Base-by-base conservation (phyloP, 345 rosid genomes). In the Eucalyptus pauciflora region DNA sequence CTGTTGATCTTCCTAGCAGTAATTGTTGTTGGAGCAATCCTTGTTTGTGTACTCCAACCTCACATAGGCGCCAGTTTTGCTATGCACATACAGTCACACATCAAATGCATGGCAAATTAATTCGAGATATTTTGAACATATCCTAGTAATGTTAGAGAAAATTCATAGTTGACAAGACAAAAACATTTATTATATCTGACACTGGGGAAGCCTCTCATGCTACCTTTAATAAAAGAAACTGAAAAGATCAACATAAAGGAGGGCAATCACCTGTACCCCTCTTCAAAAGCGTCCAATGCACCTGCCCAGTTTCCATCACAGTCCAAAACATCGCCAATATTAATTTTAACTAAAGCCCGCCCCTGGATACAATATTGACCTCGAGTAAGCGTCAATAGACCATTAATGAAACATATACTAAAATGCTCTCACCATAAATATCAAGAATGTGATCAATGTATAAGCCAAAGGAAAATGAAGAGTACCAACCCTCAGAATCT, bases 311-410 rank as follows among this genome's bases (percentile, higher is more conserved):
- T 94, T 79, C 97, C 99, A 51, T 90, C 90, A 88, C 91, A 92
- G 94, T 98, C 99, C 94, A 95, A 90, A 86, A 92, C 93, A 90
- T 92, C 92, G 88, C 99, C 99, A 29, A 97, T 95, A 89, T 93
- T 95, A 86, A 95, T 95, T 93, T 96, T 98, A 88, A 96, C 96
- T 52, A 96, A 87, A 85, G 97, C 99, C 93, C 96, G 99, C 90
- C 99, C 99, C 99, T 98, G 93, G 91, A 93, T 88, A 76, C 48
- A 86, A 90, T 80, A 92, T 87, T 41, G 88, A 85, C 69, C 86
- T 51, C n/a, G 41, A 86, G 92, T 92, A 89, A 92, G 90, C 50
- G 90, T 91, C 89, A 91, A 90, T 86, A 62, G 50, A 88, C 86
- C 87, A 85, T 83, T 80, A 90, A 69, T 41, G 87, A 50, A 86